phyloP scores from a whole-genome alignment of 257 asterid genomes.

The Lycium barbarum region DNA sequence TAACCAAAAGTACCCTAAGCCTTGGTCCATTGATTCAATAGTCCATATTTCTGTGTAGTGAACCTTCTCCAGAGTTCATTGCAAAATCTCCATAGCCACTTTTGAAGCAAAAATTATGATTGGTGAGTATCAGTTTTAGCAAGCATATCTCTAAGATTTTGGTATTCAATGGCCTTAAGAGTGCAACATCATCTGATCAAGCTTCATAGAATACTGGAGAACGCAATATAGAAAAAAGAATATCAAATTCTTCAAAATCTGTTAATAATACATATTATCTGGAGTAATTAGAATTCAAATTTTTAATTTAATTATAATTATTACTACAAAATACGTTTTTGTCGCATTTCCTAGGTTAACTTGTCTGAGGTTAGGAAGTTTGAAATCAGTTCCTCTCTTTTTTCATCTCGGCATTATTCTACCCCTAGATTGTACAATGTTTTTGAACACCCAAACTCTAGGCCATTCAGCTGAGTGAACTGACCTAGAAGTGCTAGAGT shows the following conservation, averaged over 20 bases:
- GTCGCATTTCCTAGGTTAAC: background rate
- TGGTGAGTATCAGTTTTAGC: background rate
- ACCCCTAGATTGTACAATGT: background rate
- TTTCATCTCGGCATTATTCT: background rate
- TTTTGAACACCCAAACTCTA: background rate
- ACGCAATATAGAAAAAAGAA: background rate
- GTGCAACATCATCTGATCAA: background rate
- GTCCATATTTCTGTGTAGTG: too few relatives aligned
- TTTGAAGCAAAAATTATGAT: background rate
- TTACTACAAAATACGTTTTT: background rate
- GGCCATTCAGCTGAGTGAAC: slow-evolving; percentile 8
- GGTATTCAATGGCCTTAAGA: slow-evolving; percentile 14
- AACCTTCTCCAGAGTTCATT: too few relatives aligned
- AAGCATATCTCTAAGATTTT: background rate
- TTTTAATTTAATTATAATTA: too few relatives aligned
- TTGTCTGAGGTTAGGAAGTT: slow-evolving; percentile 6
- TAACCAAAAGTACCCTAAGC: too few relatives aligned
- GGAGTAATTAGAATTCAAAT: too few relatives aligned
- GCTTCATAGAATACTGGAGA: background rate
- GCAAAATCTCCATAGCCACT: too few relatives aligned
- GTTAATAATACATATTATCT: too few relatives aligned
- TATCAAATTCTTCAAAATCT: too few relatives aligned
- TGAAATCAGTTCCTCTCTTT: slow-evolving; percentile 10
- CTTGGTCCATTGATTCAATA: too few relatives aligned
- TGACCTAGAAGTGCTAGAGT: slow-evolving; percentile 9